Base-by-base conservation (phyloP, 2,329 filamentous ascomycete genomes). In the Alternaria ethzedia region DNA sequence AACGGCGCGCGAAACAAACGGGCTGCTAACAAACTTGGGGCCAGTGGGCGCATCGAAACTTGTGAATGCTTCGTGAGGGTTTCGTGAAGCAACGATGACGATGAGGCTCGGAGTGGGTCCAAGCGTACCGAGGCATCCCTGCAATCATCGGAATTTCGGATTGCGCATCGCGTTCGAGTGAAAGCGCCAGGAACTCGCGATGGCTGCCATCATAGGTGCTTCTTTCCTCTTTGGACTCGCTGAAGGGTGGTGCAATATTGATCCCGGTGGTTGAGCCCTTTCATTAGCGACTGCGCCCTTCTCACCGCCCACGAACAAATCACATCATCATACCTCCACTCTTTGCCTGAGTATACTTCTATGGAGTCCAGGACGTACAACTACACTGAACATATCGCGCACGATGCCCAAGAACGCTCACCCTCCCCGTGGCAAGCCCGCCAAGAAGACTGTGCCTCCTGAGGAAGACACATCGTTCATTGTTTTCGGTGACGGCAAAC, bases 331-430 rank as follows among this genome's bases (percentile, higher is more conserved):
- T 17, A 52, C 46, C 28, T 20, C 23, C 25, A 13, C 50, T 43
- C 59, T 62, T 59, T 49, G 32, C 25, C n/a, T 49, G 41, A 45
- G 43, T 43, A 26, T 21, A 20, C 51, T 47, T 65, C 44, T 25
- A 70, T 69, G 69, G 61, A 64, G 21, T 47, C 47, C 28, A 6
- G n/a, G 7, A n/a, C n/a, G 10, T 20, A 4, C 44, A 6, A 15
- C 36, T 44, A 12, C 43, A 54, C 55, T 46, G 56, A 32, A 25
- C 23, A 41, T 8, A 28, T 20, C 55, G 26, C 51, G 36, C 52
- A 72, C 36, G 45, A 85, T 85, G 83, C 82, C 82, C 47, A 85
- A 84, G 67, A 85, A 85, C 73, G 80, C 82, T 54, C 83, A 85
- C 65, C 79, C 82, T 26, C 82, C 83, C 20, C 81, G 83, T 61